A percentile compares a stretch with the other conserved stretches of the same genome.
Evolutionary conservation across 202 grass and related monocot genomes (phyloP).

Genomic region (Schoenoplectus tabernaemontani): DNA sequence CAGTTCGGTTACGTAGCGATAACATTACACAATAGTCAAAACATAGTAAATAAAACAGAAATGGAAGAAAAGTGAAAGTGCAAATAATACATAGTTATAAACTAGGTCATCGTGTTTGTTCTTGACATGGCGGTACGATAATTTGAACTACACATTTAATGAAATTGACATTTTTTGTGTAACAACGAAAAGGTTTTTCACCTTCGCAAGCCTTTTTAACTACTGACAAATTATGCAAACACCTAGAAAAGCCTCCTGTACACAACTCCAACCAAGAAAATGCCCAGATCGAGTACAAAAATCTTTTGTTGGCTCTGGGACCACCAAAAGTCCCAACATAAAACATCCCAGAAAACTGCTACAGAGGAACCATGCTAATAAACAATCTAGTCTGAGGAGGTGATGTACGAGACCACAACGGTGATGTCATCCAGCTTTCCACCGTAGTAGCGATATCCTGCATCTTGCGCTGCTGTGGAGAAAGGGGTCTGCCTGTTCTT

Average conservation of each 20-base stretch:
- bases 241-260: conserved; percentile 1
- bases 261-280: background rate
- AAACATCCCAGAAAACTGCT: background rate
- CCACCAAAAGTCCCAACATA: background rate
- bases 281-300: background rate
- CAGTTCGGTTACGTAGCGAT: too few relatives aligned
- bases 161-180: background rate
- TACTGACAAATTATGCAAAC: background rate
- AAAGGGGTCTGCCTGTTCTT: conserved; percentile 69
- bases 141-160: background rate
- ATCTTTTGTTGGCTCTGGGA: background rate
- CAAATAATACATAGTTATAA: background rate
- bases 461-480: conserved; percentile 67
- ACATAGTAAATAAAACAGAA: too few relatives aligned
- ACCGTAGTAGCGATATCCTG: conserved; percentile 70
- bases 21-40: too few relatives aligned
- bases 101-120: background rate
- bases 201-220: background rate
- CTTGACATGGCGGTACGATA: background rate
- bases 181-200: background rate
- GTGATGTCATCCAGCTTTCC: conserved; percentile 85
- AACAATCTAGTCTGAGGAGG: conserved; percentile 10
- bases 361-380: background rate
- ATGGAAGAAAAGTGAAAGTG: background rate
- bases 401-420: conserved; percentile 63